Percentiles rank a stretch among this genome's conserved stretches.
Conservation (phyloP, 257 asterid species). For the Voacanga thouarsii region DNA sequence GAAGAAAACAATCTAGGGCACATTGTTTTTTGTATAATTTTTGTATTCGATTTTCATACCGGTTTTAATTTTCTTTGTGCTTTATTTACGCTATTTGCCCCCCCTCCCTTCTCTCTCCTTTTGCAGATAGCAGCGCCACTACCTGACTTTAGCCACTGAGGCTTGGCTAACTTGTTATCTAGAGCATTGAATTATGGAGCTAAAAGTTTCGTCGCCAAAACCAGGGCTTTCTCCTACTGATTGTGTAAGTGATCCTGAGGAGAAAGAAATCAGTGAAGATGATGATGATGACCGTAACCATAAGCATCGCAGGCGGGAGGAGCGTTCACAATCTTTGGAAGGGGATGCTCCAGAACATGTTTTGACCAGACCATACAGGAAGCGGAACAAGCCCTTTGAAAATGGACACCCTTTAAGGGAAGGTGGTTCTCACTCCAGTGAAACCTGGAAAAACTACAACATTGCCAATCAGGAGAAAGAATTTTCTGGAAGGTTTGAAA, state of each 20-base stretch:
- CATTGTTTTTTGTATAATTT: background rate
- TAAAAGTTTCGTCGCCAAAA: conserved; percentile 64
- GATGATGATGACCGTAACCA: conserved; percentile 99
- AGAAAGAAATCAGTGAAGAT: conserved; percentile 86
- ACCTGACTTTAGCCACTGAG: conserved; percentile 14
- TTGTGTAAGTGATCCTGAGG: conserved; percentile 66
- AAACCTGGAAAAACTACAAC: conserved; percentile 43
- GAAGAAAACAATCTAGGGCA: background rate
- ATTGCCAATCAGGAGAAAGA: conserved; percentile 42
- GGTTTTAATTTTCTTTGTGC: background rate
- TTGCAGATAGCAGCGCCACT: conserved; percentile 16
- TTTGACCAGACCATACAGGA: conserved; percentile 60
- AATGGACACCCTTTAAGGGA: conserved; percentile 67
- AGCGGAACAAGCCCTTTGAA: conserved; percentile 69
- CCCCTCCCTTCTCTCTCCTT: no score
- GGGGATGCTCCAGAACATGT: conserved; percentile 62
- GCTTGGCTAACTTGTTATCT: conserved; percentile 11
- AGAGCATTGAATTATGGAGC: conserved; percentile 49
- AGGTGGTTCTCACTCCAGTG: conserved; percentile 59
- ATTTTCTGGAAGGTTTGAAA: conserved; percentile 54
- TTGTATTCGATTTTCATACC: background rate
- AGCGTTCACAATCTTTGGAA: conserved; percentile 62
- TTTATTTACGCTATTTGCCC: conserved; percentile 6
- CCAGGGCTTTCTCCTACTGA: conserved; percentile 65
- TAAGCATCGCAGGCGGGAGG: conserved; percentile 84